Evolutionary conservation across 1,284 basidiomycete species (phyloP).

Genomic region (Tylopilus sp.): DNA sequence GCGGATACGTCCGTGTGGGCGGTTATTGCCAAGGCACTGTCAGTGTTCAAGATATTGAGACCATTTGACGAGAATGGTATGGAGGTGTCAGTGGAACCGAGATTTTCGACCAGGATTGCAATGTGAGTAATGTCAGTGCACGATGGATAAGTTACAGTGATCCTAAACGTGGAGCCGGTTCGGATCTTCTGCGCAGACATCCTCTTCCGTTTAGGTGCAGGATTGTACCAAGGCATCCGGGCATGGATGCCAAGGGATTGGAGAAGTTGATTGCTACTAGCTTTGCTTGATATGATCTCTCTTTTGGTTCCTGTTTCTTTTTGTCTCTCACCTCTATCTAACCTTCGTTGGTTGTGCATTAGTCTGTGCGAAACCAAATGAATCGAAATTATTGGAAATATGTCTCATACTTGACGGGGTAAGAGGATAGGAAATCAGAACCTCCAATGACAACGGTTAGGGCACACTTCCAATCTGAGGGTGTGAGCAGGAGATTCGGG

Average conservation of each 20-base stretch:
- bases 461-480: too few species aligned
- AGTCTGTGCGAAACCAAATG: too few species aligned
- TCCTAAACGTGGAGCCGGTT: background rate
- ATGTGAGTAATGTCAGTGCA: conserved; percentile 17
- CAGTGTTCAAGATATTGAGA: conserved; percentile 15
- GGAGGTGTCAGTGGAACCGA: conserved; percentile 18
- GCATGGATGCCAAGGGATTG: background rate
- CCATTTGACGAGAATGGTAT: conserved; percentile 16
- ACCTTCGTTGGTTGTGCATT: too few species aligned
- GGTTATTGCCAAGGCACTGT: conserved; percentile 12
- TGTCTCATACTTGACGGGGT: too few species aligned
- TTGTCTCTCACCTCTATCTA: too few species aligned
- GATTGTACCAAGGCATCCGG: background rate
- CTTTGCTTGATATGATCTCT: too few species aligned
- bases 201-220: background rate
- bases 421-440: too few species aligned
- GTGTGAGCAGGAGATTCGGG: too few species aligned
- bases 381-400: too few species aligned
- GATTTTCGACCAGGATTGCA: conserved; percentile 2
- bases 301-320: too few species aligned
- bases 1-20: conserved; percentile 17
- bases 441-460: too few species aligned
- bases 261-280: background rate
- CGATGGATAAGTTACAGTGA: too few species aligned
- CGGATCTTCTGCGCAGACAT: background rate